phyloP scores from a whole-genome alignment of 108 stramenopile species.

The Skeletonema grethae region DNA sequence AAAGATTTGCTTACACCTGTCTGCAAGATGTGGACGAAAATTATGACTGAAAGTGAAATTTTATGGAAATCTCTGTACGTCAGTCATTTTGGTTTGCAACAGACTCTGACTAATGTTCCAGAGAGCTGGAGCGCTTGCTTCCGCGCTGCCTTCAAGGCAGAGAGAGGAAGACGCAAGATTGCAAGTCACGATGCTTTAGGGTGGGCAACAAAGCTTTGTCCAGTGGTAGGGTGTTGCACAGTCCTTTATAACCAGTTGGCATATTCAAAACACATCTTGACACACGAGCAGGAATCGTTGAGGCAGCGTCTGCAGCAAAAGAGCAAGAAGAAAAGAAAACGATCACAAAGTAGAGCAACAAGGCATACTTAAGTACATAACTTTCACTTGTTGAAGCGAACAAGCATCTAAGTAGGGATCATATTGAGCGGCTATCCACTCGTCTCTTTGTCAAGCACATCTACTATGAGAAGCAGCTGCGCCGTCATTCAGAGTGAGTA shows the following conservation, averaged over 20 bases:
- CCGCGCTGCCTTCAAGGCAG: slow-evolving; percentile 2
- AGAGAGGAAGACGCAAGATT: background rate
- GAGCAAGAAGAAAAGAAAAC: slow-evolving; percentile 10
- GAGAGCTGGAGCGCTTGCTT: slow-evolving; percentile 27
- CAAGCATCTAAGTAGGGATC: background rate
- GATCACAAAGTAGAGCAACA: background rate
- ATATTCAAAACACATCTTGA: slow-evolving; percentile 27
- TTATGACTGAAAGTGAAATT: slow-evolving; percentile 10
- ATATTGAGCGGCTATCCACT: background rate
- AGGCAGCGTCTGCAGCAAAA: background rate
- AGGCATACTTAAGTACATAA: background rate
- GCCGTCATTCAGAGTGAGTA: slow-evolving; percentile 16
- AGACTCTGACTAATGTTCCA: background rate
- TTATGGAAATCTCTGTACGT: slow-evolving; percentile 37
- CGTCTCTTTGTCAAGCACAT: background rate
- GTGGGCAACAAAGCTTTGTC: slow-evolving; percentile 19
- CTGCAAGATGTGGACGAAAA: slow-evolving; percentile 43
- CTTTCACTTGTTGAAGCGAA: background rate
- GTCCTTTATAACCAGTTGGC: slow-evolving; percentile 8
- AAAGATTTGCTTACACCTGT: slow-evolving; percentile 27
- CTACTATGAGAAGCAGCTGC: background rate
- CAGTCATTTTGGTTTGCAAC: slow-evolving; percentile 29
- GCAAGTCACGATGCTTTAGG: slow-evolving; percentile 12
- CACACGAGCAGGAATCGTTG: slow-evolving; percentile 22
- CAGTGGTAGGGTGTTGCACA: slow-evolving; percentile 16